Percentiles rank a stretch among this genome's conserved stretches.
Conservation (phyloP, 192 early-diverging fungal species). For the Podila clonocystis region DNA sequence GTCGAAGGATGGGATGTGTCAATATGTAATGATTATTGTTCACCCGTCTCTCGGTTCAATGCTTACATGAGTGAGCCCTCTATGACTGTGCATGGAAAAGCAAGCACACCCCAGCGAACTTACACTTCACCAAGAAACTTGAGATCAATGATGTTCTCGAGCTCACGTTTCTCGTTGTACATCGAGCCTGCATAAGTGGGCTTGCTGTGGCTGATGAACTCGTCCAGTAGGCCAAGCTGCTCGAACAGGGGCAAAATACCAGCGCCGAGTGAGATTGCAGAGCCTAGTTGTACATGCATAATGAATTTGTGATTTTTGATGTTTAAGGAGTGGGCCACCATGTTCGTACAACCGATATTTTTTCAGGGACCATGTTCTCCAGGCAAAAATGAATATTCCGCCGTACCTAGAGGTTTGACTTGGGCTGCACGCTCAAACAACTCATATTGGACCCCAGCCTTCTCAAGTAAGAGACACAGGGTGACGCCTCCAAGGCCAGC, state of each 20-base stretch:
- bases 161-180: slow-evolving; percentile 2
- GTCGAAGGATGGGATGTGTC: background rate
- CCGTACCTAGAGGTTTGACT: background rate
- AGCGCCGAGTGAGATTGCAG: background rate
- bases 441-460: background rate
- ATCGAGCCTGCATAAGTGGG: background rate
- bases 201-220: slow-evolving; percentile 1
- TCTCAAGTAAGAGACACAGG: background rate
- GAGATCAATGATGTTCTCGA: background rate
- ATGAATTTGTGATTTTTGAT: too few species aligned
- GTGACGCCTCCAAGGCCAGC: slow-evolving; percentile 3
- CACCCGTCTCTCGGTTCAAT: too few species aligned
- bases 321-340: too few species aligned
- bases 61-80: background rate
- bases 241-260: background rate
- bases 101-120: background rate
- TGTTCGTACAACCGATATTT: too few species aligned
- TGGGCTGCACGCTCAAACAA: background rate
- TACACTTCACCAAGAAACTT: background rate
- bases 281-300: background rate
- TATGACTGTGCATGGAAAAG: background rate
- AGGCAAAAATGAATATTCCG: too few species aligned
- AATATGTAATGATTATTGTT: too few species aligned
- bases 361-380: too few species aligned
- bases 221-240: background rate